Evolutionary conservation across 768 basidiomycete species (phyloP).

Genomic region (Suillus subalutaceus): DNA sequence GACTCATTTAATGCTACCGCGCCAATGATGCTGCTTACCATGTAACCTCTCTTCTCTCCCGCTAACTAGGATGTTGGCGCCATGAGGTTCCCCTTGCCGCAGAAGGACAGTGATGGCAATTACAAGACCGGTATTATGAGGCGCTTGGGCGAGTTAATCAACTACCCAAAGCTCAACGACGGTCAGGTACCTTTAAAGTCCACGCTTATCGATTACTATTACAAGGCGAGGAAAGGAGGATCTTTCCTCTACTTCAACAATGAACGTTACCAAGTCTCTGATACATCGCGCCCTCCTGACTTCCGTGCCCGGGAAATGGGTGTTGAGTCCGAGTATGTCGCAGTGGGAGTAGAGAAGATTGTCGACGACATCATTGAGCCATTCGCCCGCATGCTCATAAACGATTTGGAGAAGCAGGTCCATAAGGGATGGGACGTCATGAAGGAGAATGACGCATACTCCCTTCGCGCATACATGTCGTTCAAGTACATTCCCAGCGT

Average conservation of each 20-base stretch:
- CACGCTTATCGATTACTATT: constrained; percentile 26
- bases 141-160: constrained; percentile 33
- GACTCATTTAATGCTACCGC: neutral
- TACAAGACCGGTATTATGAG: constrained; percentile 34
- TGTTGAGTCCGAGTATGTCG: constrained; percentile 13
- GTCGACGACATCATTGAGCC: constrained; percentile 21
- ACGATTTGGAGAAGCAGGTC: constrained; percentile 23
- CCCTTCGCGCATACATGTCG: constrained; percentile 27
- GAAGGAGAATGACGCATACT: constrained; percentile 29
- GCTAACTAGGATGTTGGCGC: constrained; percentile 39
- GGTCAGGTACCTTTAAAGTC: constrained; percentile 18
- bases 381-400: constrained; percentile 20
- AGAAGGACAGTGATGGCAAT: constrained; percentile 16
- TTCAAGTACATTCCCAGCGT: constrained; percentile 10
- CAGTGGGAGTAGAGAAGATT: constrained; percentile 23
- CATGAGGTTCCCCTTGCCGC: constrained; percentile 39
- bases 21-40: neutral
- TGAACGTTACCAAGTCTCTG: neutral
- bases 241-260: constrained; percentile 28
- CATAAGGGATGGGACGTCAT: constrained; percentile 24
- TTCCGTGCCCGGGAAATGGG: constrained; percentile 16
- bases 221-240: constrained; percentile 16
- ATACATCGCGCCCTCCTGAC: constrained; percentile 1
- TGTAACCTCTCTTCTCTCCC: constrained; percentile 14
- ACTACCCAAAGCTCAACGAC: constrained; percentile 28